Conservation (phyloP, 176 grass and related monocot species). For the Oryza rufipogon region DNA sequence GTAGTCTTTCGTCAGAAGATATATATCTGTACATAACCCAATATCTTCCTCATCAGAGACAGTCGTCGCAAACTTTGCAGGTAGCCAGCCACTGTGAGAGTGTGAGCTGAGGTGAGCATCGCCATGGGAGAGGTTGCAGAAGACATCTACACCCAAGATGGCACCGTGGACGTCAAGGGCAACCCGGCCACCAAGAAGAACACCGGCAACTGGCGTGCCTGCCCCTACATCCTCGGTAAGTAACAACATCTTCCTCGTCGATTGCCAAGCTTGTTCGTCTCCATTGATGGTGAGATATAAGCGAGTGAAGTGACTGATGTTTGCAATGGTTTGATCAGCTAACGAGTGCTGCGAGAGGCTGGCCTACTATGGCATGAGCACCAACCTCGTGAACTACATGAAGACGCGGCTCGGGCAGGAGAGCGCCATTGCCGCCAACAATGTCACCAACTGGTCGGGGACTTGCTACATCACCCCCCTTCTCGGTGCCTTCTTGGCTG, state of each 20-base stretch:
- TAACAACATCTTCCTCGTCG: not conserved
- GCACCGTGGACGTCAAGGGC: conserved; percentile 76
- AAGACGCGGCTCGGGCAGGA: conserved; percentile 50
- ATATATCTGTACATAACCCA: not conserved
- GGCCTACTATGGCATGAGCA: conserved; percentile 90
- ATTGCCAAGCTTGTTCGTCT: not conserved
- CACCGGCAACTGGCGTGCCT: conserved; percentile 80
- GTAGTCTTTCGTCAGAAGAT: not conserved
- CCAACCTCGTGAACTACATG: conserved; percentile 88
- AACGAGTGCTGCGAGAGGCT: conserved; percentile 89
- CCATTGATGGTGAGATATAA: not conserved
- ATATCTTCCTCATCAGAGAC: not conserved
- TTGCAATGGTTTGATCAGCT: conserved; percentile 32
- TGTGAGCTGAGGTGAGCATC: not conserved
- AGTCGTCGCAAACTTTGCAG: conserved; percentile 16
- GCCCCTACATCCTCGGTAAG: conserved; percentile 86
- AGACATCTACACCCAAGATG: conserved; percentile 75
- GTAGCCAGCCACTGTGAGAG: not conserved
- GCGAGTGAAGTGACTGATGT: not conserved
- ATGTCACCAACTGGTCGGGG: conserved; percentile 75
- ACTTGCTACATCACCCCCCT: conserved; percentile 84
- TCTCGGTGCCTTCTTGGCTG: conserved; percentile 79
- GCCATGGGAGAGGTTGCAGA: conserved; percentile 51
- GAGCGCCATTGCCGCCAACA: conserved; percentile 58
- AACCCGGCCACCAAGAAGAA: conserved; percentile 59